phyloP scores from a whole-genome alignment of 2,329 filamentous ascomycete genomes.

The Dothideomycetes sp. region DNA sequence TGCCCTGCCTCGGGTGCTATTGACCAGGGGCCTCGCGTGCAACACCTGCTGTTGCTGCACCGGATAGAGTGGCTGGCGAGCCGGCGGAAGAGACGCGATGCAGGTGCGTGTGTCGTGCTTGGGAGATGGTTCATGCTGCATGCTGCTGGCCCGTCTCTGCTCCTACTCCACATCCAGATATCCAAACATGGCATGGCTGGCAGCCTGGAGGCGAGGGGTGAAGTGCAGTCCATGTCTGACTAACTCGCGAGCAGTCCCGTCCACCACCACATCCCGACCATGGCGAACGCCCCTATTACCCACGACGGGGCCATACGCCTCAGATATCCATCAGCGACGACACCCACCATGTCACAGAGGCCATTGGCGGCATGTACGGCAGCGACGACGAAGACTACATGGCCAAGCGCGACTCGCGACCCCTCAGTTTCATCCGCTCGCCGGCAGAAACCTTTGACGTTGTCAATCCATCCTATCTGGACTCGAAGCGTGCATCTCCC shows the following conservation, averaged over 20 bases:
- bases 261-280: not conserved
- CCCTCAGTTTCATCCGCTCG: conserved; percentile 62
- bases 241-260: not conserved
- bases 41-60: not conserved
- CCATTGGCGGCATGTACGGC: conserved; percentile 83
- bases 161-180: too few relatives aligned
- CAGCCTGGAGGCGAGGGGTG: too few relatives aligned
- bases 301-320: conserved; percentile 46
- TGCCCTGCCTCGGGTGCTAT: not conserved
- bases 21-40: not conserved
- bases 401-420: conserved; percentile 46
- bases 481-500: conserved; percentile 12
- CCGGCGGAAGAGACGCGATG: not conserved
- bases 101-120: not conserved
- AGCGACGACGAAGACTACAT: conserved; percentile 33
- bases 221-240: not conserved
- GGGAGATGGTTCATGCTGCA: too few relatives aligned
- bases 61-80: not conserved
- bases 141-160: too few relatives aligned
- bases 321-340: conserved; percentile 72
- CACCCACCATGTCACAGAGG: conserved; percentile 87
- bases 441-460: conserved; percentile 37
- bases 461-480: conserved; percentile 13
- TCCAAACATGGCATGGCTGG: too few relatives aligned
- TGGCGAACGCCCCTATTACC: conserved; percentile 28